Base-by-base conservation (phyloP, 371 early-diverging fungal species). In the Apophysomyces elegans region DNA sequence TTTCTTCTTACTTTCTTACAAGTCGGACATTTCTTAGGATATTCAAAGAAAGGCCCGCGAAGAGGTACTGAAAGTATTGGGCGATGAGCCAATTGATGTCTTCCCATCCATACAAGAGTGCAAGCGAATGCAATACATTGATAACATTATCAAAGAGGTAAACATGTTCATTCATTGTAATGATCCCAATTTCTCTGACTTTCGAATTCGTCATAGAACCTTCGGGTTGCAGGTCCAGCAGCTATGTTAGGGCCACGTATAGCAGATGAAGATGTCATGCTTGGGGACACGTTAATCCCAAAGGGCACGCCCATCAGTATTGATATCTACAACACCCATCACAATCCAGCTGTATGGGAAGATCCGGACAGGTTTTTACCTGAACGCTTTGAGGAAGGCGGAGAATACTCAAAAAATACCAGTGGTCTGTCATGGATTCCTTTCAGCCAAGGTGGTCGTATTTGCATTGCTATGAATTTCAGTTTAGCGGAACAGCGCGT, bases 391-490 rank as follows among this genome's bases (percentile, higher is more conserved):
- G 64, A 58, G 0, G 68, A 68, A 35, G 78, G 62, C n/a, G 67
- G 71, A 13, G 66, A 64, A 63, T 58, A 61, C 32, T 32, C 26
- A 14, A 8, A 46, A 2, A 50, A 50, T 9, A 18, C 54, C 5
- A 62, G 4, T 21, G 71, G 67, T 1, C 6, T 70, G n/a, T 18
- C 81, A 8, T 85, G 73, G 71, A 63, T 81, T 6, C 81, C 84
- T 6, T 85, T 85, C 54, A 68, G 77, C 43, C 67, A 70, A 37
- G 82, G 84, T 32, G 61, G 72, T 7, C 75, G 84, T 47, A 70
- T 76, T 63, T 86, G 86, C 61, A 47, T 71, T 14, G 72, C 69
- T 4, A 65, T 62, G 41, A 63, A 68, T 46, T 72, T 72, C 41
- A 65, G 65, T 44, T 37, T 72, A 44, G 37, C 39, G 18, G 72